Evolutionary conservation across 2,329 filamentous ascomycete species (phyloP).

Genomic region (Penicillium janthinellum): DNA sequence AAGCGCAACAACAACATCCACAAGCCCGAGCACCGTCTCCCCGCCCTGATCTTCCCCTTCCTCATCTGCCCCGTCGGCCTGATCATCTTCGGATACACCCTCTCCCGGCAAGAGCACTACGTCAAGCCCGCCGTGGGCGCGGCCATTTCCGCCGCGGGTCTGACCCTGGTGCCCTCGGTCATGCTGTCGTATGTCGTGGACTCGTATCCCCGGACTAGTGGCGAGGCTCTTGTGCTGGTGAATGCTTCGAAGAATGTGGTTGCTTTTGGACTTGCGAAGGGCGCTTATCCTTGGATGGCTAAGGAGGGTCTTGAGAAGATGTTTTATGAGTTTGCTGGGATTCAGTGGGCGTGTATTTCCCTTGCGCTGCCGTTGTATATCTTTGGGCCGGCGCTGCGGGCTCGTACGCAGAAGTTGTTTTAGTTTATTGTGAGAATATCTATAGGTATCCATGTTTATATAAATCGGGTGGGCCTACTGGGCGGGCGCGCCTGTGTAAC

Average conservation of each 20-base stretch:
- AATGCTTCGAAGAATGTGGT: constrained; percentile 35
- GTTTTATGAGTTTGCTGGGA: constrained; percentile 39
- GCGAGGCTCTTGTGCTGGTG: constrained; percentile 40
- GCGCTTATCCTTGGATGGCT: constrained; percentile 35
- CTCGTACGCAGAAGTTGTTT: constrained; percentile 16
- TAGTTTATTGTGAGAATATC: neutral
- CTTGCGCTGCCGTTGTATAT: constrained; percentile 37
- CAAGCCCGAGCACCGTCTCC: constrained; percentile 45
- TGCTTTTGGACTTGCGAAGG: constrained; percentile 28
- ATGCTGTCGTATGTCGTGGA: constrained; percentile 40
- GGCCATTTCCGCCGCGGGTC: constrained; percentile 31
- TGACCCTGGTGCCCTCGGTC: constrained; percentile 39
- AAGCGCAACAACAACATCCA: constrained; percentile 38
- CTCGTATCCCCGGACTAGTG: constrained; percentile 32
- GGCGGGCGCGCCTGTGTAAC: too few relatives aligned
- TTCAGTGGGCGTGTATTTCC: constrained; percentile 37
- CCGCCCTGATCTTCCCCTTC: constrained; percentile 43
- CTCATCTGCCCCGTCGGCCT: constrained; percentile 38
- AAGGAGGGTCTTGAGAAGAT: constrained; percentile 36
- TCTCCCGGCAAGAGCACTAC: constrained; percentile 27
- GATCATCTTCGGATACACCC: constrained; percentile 36
- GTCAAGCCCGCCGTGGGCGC: constrained; percentile 32
- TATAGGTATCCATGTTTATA: neutral
- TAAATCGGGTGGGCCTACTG: neutral
- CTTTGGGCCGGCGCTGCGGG: constrained; percentile 28